These are phyloP conservation scores for Tolypocladium paradoxum DNA, from an alignment of 2,329 filamentous ascomycete genomes.

Conservation along the genomic window DNA sequence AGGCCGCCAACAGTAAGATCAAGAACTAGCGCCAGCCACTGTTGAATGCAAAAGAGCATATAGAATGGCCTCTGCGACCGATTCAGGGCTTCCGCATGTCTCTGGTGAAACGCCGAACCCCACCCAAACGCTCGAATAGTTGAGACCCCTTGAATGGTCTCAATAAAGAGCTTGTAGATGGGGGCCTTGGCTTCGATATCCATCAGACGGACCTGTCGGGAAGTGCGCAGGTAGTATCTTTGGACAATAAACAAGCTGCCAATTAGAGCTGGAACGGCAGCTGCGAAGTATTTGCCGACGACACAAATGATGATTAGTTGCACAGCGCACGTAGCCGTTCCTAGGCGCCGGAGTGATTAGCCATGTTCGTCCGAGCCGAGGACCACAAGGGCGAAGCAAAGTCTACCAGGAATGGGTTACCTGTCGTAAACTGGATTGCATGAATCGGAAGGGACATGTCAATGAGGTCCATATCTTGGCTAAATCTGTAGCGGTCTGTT, in stretches of 20 bases:
- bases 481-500: constrained; percentile 15
- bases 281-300: constrained; percentile 28
- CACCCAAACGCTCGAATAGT: constrained; percentile 23
- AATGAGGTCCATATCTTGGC: constrained; percentile 24
- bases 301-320: neutral
- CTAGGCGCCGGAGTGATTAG: neutral
- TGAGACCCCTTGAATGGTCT: constrained; percentile 10
- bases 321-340: constrained; percentile 8
- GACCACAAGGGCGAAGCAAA: no score
- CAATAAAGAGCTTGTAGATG: constrained; percentile 14
- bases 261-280: constrained; percentile 22
- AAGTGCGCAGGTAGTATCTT: constrained; percentile 17
- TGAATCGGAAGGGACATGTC: constrained; percentile 18
- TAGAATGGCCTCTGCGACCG: constrained; percentile 20
- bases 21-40: constrained; percentile 36
- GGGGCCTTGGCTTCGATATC: constrained; percentile 17
- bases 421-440: neutral
- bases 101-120: constrained; percentile 7
- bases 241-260: constrained; percentile 7
- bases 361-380: no score
- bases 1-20: constrained; percentile 34
- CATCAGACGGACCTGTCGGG: constrained; percentile 16
- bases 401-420: no score
- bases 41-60: constrained; percentile 35
- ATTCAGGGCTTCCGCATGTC: constrained; percentile 18